Percentiles rank a stretch among this genome's conserved stretches.
phyloP scores from a whole-genome alignment of 2,329 filamentous ascomycete species.

The Pezicula carpinea region DNA sequence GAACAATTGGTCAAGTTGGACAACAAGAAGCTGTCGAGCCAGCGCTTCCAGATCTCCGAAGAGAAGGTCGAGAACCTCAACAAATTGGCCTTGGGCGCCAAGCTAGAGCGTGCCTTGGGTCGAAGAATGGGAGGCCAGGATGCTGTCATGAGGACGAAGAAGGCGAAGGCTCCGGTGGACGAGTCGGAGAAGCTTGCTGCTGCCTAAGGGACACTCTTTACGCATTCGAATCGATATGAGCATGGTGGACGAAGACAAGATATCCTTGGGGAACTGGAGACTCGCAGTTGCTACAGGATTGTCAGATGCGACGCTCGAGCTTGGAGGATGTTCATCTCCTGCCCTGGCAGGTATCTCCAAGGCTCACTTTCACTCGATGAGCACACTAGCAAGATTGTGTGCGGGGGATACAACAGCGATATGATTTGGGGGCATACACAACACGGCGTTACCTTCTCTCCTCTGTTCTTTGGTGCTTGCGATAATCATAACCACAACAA shows the following conservation, averaged over 20 bases:
- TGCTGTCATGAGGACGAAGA: constrained; percentile 51
- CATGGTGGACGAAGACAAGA: neutral
- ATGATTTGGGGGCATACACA: neutral
- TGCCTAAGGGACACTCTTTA: constrained; percentile 2
- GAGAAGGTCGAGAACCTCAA: constrained; percentile 65
- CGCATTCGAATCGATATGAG: neutral
- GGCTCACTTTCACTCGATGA: neutral
- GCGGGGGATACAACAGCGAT: neutral
- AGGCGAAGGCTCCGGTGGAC: constrained; percentile 5
- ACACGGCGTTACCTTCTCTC: neutral
- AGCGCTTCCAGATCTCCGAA: constrained; percentile 60
- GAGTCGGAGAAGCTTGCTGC: constrained; percentile 11
- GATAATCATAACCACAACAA: neutral
- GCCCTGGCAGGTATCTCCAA: neutral
- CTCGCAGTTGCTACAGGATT: neutral
- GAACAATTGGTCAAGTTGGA: constrained; percentile 63
- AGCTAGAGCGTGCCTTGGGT: constrained; percentile 65
- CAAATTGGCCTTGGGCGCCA: constrained; percentile 69
- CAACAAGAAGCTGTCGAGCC: constrained; percentile 61
- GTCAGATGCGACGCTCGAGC: neutral
- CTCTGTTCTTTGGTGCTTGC: neutral
- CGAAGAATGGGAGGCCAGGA: constrained; percentile 68
- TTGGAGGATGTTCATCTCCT: neutral
- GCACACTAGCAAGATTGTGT: neutral
- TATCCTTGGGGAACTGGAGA: neutral